A percentile compares a stretch with the other conserved stretches of the same genome.
phyloP scores from a whole-genome alignment of 78 protist species.

The Tieghemostelium lacteum region DNA sequence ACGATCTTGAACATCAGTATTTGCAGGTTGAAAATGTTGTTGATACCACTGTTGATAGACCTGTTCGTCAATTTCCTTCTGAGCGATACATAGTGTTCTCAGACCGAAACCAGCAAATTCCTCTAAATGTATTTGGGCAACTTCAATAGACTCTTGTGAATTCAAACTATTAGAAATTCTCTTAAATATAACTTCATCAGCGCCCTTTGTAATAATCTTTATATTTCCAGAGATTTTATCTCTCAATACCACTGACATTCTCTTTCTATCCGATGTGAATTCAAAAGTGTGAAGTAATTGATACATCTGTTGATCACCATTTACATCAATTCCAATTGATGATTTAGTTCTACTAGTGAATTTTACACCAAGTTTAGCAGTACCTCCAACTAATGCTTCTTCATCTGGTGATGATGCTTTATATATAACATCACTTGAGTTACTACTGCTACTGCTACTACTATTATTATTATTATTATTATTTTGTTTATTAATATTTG shows the following conservation, averaged over 20 bases:
- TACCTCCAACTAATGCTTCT: slow-evolving; percentile 90
- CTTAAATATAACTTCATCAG: slow-evolving; percentile 83
- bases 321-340: neutral
- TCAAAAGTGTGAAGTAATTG: slow-evolving; percentile 83
- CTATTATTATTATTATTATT: neutral
- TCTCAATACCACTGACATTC: slow-evolving; percentile 88
- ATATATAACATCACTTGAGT: slow-evolving; percentile 27
- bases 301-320: neutral
- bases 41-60: slow-evolving; percentile 80
- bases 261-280: slow-evolving; percentile 86
- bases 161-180: neutral
- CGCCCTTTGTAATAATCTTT: slow-evolving; percentile 86
- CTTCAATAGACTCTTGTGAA: neutral
- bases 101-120: slow-evolving; percentile 86
- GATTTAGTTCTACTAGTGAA: slow-evolving; percentile 47
- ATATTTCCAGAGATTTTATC: neutral
- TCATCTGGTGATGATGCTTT: slow-evolving; percentile 96
- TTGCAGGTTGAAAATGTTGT: slow-evolving; percentile 31
- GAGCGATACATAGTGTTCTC: slow-evolving; percentile 93
- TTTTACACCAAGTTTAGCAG: slow-evolving; percentile 77
- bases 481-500: neutral
- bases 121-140: slow-evolving; percentile 47
- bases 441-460: neutral
- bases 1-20: slow-evolving; percentile 14
- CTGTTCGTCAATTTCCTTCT: slow-evolving; percentile 38